Percentiles rank a stretch among this genome's conserved stretches.
Conservation (phyloP, 1,284 basidiomycete species). For the Trichosporon asahii region DNA sequence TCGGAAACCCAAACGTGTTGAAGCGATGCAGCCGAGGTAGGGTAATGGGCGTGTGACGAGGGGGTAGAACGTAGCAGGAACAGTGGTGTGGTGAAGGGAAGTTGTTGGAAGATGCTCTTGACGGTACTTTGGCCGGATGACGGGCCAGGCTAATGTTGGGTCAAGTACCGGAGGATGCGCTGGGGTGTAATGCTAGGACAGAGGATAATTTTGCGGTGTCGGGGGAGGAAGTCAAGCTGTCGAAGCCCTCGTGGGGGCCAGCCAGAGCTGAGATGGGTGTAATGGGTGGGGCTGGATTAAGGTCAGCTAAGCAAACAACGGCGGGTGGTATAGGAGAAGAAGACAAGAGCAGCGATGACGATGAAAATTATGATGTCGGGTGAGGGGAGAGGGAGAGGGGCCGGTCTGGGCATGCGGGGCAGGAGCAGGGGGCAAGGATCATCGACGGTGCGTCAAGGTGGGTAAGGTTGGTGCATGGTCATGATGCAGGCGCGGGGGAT, state of each 20-base stretch:
- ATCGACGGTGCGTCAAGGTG: neutral
- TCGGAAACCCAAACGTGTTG: neutral
- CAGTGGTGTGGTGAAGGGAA: neutral
- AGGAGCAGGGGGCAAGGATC: neutral
- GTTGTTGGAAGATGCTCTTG: neutral
- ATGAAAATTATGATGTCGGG: constrained; percentile 5
- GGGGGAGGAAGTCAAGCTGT: neutral
- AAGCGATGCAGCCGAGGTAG: neutral
- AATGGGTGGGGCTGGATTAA: constrained; percentile 2
- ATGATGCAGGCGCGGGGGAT: neutral
- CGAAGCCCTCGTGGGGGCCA: neutral
- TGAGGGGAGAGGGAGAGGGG: neutral
- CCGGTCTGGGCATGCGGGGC: neutral
- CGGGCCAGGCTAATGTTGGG: neutral
- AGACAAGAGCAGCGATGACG: neutral
- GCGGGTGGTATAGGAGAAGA: neutral
- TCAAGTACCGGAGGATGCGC: neutral
- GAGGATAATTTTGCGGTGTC: neutral
- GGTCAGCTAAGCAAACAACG: neutral
- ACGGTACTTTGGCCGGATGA: neutral
- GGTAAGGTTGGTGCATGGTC: neutral
- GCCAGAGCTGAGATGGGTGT: neutral
- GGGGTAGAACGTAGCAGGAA: neutral
- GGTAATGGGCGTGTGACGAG: neutral
- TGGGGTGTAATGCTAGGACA: neutral